phyloP scores from a whole-genome alignment of 129 eudicot genomes.

The Lactuca saligna region DNA sequence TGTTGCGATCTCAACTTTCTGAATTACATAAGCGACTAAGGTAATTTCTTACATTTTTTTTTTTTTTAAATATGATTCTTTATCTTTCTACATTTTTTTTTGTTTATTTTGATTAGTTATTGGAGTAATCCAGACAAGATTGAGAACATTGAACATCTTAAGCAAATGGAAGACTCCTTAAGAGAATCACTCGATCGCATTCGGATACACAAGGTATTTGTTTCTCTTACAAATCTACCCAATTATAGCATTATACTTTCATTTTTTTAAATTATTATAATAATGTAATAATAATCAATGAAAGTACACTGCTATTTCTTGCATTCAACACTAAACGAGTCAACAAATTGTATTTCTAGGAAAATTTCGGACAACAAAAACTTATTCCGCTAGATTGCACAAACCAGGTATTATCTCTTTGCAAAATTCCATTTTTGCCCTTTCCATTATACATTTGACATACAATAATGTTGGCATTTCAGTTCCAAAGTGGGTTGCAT shows the following conservation, averaged over 20 bases:
- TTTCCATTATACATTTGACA: not conserved
- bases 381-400: conserved; percentile 59
- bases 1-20: conserved; percentile 59
- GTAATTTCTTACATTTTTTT: conserved; percentile 13
- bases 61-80: not conserved
- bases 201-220: conserved; percentile 64
- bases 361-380: conserved; percentile 47
- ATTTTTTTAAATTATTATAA: too few relatives aligned
- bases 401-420: conserved; percentile 42
- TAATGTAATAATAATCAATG: not conserved
- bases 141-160: conserved; percentile 72
- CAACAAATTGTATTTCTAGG: conserved; percentile 22
- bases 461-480: conserved; percentile 19
- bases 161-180: conserved; percentile 81
- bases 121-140: conserved; percentile 89
- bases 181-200: conserved; percentile 63
- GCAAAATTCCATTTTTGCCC: conserved; percentile 2
- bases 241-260: too few relatives aligned
- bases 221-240: not conserved
- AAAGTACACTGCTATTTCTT: not conserved
- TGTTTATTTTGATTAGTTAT: conserved; percentile 43
- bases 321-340: too few relatives aligned
- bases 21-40: conserved; percentile 66
- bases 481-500: conserved; percentile 68
- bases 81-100: not conserved